Conservation (phyloP, 495 filamentous ascomycete species). For the Penicillium pancosmium region DNA sequence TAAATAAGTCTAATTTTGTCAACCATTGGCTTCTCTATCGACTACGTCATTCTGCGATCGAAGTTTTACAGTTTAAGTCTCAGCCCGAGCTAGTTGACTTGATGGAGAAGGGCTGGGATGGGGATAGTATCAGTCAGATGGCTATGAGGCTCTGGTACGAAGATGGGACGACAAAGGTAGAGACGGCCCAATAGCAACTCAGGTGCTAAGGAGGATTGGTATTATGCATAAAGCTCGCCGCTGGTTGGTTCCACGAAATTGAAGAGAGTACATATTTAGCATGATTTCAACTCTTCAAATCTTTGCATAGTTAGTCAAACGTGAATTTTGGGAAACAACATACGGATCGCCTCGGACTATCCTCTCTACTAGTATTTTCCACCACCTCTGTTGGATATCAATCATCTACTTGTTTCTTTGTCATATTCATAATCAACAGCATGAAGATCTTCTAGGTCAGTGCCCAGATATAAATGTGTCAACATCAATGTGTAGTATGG, state of each 20-base stretch:
- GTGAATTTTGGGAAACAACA: no score
- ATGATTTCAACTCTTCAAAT: neutral
- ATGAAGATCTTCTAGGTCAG: no score
- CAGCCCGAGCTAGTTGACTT: slow-evolving; percentile 17
- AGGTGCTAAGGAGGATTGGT: neutral
- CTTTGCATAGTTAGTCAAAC: no score
- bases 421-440: no score
- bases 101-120: slow-evolving; percentile 23
- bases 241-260: no score
- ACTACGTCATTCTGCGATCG: slow-evolving; percentile 31
- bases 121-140: slow-evolving; percentile 28
- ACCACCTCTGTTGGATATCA: no score
- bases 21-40: slow-evolving; percentile 38
- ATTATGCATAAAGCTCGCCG: neutral
- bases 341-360: no score
- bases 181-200: neutral
- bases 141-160: slow-evolving; percentile 29
- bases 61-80: slow-evolving; percentile 31
- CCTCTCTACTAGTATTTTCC: no score
- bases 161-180: slow-evolving; percentile 20
- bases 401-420: no score
- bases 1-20: slow-evolving; percentile 25
- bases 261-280: neutral
- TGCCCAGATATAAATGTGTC: no score
- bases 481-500: neutral